phyloP scores from a whole-genome alignment of 2,329 filamentous ascomycete species.

The Dactylellina parvicollis region DNA sequence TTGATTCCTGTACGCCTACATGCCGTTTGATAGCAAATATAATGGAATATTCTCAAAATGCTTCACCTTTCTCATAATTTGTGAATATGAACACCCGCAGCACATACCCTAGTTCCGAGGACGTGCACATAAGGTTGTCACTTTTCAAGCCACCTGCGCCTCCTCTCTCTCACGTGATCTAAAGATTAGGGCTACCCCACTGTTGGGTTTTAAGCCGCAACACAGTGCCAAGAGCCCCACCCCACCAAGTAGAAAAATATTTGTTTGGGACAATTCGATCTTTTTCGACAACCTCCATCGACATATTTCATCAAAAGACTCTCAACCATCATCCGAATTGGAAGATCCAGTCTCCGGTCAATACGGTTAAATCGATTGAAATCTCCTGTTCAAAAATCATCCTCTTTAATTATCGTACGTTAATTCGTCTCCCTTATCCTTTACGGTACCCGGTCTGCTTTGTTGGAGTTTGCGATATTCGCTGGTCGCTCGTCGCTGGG shows the following conservation, averaged over 20 bases:
- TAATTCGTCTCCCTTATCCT: background rate
- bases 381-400: constrained; percentile 53
- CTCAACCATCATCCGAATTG: constrained; percentile 39
- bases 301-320: constrained; percentile 37
- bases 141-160: background rate
- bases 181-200: constrained; percentile 43
- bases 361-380: constrained; percentile 55
- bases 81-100: too few relatives aligned
- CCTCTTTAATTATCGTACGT: constrained; percentile 46
- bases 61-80: too few relatives aligned
- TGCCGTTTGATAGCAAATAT: too few relatives aligned
- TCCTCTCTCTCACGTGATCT: constrained; percentile 22
- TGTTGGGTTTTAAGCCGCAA: constrained; percentile 28
- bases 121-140: too few relatives aligned
- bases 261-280: constrained; percentile 15
- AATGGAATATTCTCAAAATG: too few relatives aligned
- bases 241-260: constrained; percentile 37
- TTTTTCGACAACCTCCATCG: constrained; percentile 23
- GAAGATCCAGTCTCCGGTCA: constrained; percentile 55
- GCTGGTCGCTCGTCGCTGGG: too few relatives aligned
- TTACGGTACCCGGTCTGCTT: background rate
- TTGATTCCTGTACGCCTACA: constrained; percentile 10
- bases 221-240: constrained; percentile 21
- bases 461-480: too few relatives aligned
- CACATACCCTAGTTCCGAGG: too few relatives aligned